Base-by-base conservation (phyloP, 306 rosid genomes). In the Lotus japonicus region DNA sequence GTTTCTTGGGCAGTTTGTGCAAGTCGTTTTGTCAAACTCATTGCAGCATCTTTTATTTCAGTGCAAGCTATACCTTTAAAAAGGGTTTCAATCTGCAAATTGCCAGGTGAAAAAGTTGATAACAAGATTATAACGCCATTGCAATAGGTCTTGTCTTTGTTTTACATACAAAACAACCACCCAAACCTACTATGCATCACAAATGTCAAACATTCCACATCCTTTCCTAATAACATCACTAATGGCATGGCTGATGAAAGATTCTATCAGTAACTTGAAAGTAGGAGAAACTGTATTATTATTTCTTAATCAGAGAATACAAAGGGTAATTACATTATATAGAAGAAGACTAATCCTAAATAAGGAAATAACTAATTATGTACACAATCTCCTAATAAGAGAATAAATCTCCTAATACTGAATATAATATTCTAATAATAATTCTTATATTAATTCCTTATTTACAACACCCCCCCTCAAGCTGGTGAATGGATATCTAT, bases 1-100 rank as follows among this genome's bases (percentile, higher is more conserved):
- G 97, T 90, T 46, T 88, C 94, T 70, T 90, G 90, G 2, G 97
- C 97, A 2, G 96, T 90, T 83, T 82, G 95, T 15, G 99, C 97
- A 59, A 94, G 95, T 52, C 84, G 83, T 87, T 90, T 94, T 31
- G 99, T 87, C 88, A 94, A 59, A 80, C 92, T 56, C 69, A 77
- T 75, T 6, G 97, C 96, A 15, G 89, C 92, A 51, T 90, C 99
- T 84, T 85, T 84, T 55, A 90, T 90, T 74, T 77, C 95, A 26
- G 61, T 59, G 79, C 99, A 90, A 56, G 95, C 87, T 79, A 90
- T 87, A 60, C 96, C 99, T 76, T 79, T 83, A 77, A 94, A 94
- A 70, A 86, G 88, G 52, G 85, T 69, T 68, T 88, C 90, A 58
- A 94, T 90, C 97, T 94, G 87, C 78, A 81, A 63, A 63, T 7